phyloP scores from a whole-genome alignment of 805 yeast species.

The Yarrowia sp. region DNA sequence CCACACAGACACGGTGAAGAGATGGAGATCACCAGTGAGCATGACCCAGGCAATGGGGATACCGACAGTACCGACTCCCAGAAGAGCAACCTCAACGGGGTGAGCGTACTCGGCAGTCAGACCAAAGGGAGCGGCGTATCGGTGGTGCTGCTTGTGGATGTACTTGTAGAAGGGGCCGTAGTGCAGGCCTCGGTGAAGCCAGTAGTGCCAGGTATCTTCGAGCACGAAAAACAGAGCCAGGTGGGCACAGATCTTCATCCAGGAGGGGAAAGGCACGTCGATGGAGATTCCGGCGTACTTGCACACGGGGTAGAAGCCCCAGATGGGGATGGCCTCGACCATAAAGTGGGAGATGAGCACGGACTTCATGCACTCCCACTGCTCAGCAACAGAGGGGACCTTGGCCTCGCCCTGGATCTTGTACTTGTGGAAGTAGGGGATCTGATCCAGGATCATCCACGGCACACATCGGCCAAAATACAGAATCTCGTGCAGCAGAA shows the following conservation, averaged over 20 bases:
- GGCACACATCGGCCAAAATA: conserved; percentile 93
- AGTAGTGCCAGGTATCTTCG: conserved; percentile 97
- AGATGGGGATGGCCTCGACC: conserved; percentile 94
- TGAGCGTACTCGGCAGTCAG: conserved; percentile 97
- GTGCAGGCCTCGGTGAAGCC: conserved; percentile 91
- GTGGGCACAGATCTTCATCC: conserved; percentile 66
- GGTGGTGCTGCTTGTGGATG: conserved; percentile 97
- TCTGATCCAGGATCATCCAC: conserved; percentile 85
- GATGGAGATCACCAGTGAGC: conserved; percentile 76
- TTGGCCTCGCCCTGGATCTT: conserved; percentile 85
- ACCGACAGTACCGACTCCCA: conserved; percentile 97
- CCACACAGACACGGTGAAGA: conserved; percentile 91
- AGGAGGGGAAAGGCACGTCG: conserved; percentile 84
- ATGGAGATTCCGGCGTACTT: conserved; percentile 76
- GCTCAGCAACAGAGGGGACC: conserved; percentile 80
- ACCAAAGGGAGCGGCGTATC: conserved; percentile 98
- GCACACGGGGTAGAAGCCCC: conserved; percentile 96
- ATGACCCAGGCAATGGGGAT: conserved; percentile 86
- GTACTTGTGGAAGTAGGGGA: conserved; percentile 83
- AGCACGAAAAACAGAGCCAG: conserved; percentile 77
- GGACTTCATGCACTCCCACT: conserved; percentile 88
- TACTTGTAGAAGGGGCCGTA: conserved; percentile 86
- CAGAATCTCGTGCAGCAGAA: conserved; percentile 81
- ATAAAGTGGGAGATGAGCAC: conserved; percentile 86
- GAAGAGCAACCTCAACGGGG: conserved; percentile 87